These are phyloP conservation scores for Candida labiduridarum DNA, from an alignment of 1,139 yeast species.

Conservation along the genomic window DNA sequence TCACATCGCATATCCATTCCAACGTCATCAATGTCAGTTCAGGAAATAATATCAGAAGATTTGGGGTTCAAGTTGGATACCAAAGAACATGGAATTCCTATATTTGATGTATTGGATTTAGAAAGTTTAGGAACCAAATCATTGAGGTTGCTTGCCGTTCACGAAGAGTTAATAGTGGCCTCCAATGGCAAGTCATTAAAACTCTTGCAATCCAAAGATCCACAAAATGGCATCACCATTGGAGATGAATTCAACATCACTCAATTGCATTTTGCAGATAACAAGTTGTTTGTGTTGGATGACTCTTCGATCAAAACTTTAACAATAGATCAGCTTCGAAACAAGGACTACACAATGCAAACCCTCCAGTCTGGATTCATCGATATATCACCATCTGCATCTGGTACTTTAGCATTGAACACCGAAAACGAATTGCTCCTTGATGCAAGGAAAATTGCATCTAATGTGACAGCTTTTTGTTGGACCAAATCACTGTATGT, in stretches of 20 bases:
- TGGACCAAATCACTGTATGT: slow-evolving; percentile 18
- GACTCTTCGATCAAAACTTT: slow-evolving; percentile 11
- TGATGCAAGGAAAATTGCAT: slow-evolving; percentile 8
- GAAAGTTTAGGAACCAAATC: slow-evolving; percentile 18
- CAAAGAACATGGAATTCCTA: slow-evolving; percentile 26
- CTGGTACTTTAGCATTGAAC: slow-evolving; percentile 9
- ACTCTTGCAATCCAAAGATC: slow-evolving; percentile 13
- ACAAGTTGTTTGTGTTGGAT: slow-evolving; percentile 25
- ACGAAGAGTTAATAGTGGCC: slow-evolving; percentile 31
- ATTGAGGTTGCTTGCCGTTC: slow-evolving; percentile 33
- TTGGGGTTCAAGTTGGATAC: slow-evolving; percentile 39
- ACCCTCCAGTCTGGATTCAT: slow-evolving; percentile 1
- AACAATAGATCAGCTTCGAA: slow-evolving; percentile 8
- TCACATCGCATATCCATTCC: too few species aligned
- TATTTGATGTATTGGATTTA: slow-evolving; percentile 33
- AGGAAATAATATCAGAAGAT: slow-evolving; percentile 38
- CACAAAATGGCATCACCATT: slow-evolving; percentile 9
- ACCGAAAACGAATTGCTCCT: slow-evolving; percentile 8
- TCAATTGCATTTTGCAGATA: slow-evolving; percentile 31
- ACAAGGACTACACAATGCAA: slow-evolving; percentile 10
- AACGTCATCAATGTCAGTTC: slow-evolving; percentile 15
- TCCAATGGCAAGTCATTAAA: slow-evolving; percentile 29
- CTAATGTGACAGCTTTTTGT: slow-evolving; percentile 16
- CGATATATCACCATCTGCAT: slow-evolving; percentile 10
- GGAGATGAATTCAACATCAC: slow-evolving; percentile 17